Percentiles rank a stretch among this genome's conserved stretches.
phyloP scores from a whole-genome alignment of 1,139 yeast species.

The Sugiyamaella castrensis region DNA sequence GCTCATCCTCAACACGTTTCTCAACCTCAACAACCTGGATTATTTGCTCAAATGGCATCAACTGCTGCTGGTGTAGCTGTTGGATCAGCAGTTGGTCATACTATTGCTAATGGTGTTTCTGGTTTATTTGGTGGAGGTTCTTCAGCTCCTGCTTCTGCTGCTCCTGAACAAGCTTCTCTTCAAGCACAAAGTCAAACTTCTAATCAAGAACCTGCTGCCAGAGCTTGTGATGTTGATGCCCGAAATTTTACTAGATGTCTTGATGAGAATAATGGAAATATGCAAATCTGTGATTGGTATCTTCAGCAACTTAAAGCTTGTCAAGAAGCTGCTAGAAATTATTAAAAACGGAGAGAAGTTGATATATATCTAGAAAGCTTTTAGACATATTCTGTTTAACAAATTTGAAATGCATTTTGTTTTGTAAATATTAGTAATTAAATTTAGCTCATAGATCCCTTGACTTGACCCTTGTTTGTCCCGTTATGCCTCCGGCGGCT shows the following conservation, averaged over 20 bases:
- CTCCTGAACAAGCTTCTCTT: constrained; percentile 27
- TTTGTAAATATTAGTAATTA: too few species aligned
- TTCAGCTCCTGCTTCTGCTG: constrained; percentile 49
- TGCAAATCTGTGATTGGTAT: constrained; percentile 95
- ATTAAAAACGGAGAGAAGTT: constrained; percentile 39
- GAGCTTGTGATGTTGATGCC: constrained; percentile 86
- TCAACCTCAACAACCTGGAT: constrained; percentile 72
- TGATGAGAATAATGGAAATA: constrained; percentile 89
- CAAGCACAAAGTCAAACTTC: constrained; percentile 24
- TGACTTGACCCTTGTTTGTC: too few species aligned
- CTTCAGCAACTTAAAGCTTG: constrained; percentile 96
- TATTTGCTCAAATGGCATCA: constrained; percentile 95
- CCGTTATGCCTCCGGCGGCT: constrained; percentile 9
- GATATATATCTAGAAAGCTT: too few species aligned
- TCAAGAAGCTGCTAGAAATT: constrained; percentile 87
- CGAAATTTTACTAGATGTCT: constrained; percentile 93
- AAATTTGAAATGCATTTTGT: too few species aligned
- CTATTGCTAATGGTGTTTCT: constrained; percentile 91
- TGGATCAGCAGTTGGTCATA: constrained; percentile 95
- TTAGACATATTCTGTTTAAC: too few species aligned
- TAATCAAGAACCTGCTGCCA: constrained; percentile 42
- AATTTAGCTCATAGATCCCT: too few species aligned
- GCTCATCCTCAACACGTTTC: constrained; percentile 40
- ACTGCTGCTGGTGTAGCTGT: constrained; percentile 99
- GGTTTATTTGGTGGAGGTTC: constrained; percentile 85